These are phyloP conservation scores for Heliamphora exappendiculata DNA, from an alignment of 148 eudicot species.

Conservation along the genomic window DNA sequence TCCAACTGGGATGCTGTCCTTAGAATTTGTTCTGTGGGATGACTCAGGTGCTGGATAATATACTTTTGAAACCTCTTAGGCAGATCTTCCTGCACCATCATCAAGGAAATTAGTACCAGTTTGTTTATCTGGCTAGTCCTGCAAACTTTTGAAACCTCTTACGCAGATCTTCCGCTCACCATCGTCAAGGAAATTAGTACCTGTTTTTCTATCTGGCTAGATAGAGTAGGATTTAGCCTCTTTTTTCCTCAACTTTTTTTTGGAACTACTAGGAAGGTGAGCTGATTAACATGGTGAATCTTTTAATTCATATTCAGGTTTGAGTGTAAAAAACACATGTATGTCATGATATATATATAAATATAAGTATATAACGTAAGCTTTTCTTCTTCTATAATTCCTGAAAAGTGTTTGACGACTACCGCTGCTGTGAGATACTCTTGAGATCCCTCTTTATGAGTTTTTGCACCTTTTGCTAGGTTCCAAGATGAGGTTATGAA, in stretches of 20 bases:
- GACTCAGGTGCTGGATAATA: background rate
- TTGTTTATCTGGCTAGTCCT: too few species aligned
- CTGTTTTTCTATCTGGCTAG: background rate
- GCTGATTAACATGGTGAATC: background rate
- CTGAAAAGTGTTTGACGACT: background rate
- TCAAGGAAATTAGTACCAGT: too few species aligned
- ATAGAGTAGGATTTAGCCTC: background rate
- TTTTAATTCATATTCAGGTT: background rate
- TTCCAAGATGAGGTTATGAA: constrained; percentile 73
- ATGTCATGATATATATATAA: too few species aligned
- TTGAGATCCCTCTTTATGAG: background rate
- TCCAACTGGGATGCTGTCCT: background rate
- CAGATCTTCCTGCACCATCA: too few species aligned
- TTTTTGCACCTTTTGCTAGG: constrained; percentile 25
- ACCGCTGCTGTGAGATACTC: background rate
- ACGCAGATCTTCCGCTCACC: too few species aligned
- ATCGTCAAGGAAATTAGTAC: background rate
- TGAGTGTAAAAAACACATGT: background rate
- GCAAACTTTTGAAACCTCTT: background rate
- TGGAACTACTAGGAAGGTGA: background rate
- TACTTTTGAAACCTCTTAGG: too few species aligned
- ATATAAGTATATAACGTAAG: background rate
- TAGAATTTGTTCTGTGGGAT: background rate
- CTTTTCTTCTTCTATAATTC: background rate
- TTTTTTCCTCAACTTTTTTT: background rate